Evolutionary conservation across 495 filamentous ascomycete species (phyloP).

Genomic region (Immersiella caudata): DNA sequence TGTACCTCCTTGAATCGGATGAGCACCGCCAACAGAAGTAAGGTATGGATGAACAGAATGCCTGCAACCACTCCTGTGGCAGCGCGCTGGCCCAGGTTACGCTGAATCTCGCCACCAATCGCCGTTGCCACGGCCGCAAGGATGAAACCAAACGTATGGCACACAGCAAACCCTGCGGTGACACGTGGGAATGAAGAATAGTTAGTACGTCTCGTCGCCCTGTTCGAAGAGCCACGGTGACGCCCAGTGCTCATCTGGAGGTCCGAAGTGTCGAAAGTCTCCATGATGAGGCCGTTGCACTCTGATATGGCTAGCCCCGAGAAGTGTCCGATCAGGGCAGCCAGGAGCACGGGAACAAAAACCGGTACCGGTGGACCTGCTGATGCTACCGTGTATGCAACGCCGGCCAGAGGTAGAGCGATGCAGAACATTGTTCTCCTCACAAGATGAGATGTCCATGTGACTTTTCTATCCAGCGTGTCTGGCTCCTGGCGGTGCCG

Average conservation of each 20-base stretch:
- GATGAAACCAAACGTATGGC: constrained; percentile 67
- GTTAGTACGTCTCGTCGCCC: constrained; percentile 60
- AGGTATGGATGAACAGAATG: constrained; percentile 62
- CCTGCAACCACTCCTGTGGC: constrained; percentile 66
- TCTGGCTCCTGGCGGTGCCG: constrained; percentile 58
- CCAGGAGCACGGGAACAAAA: constrained; percentile 66
- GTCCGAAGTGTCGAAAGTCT: constrained; percentile 77
- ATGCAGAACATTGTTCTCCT: constrained; percentile 67
- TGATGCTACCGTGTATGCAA: constrained; percentile 66
- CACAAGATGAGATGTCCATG: constrained; percentile 68
- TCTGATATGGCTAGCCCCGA: constrained; percentile 74
- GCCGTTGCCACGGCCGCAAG: constrained; percentile 66
- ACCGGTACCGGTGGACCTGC: constrained; percentile 59
- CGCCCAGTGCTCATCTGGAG: constrained; percentile 61
- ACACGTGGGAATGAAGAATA: constrained; percentile 71
- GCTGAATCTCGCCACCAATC: constrained; percentile 61
- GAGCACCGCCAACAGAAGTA: constrained; percentile 62
- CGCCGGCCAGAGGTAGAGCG: constrained; percentile 63
- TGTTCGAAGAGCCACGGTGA: constrained; percentile 50
- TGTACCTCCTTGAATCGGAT: constrained; percentile 64
- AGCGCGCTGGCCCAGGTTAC: constrained; percentile 64
- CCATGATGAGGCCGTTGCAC: constrained; percentile 77
- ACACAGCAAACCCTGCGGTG: constrained; percentile 68
- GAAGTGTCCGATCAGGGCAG: constrained; percentile 66
- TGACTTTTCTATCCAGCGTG: constrained; percentile 61